Evolutionary conservation across 1,284 basidiomycete genomes (phyloP).

Genomic region (Kalmanozyma brasiliensis): DNA sequence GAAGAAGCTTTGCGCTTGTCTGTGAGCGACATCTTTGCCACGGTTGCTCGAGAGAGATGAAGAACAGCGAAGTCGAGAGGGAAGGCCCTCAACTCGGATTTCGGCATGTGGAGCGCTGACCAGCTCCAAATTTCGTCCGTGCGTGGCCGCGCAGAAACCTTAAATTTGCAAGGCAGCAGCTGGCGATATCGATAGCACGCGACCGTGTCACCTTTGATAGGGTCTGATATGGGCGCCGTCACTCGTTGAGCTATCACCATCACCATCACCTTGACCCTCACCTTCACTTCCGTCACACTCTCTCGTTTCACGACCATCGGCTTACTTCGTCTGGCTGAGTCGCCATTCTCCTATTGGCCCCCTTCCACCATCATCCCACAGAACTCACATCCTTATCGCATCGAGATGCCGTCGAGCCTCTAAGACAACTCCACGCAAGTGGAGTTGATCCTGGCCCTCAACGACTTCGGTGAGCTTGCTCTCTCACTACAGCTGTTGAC

Average conservation of each 20-base stretch:
- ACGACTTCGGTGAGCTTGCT: conserved; percentile 9
- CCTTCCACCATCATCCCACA: conserved; percentile 3
- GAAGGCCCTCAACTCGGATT: conserved; percentile 11
- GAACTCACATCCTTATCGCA: background rate
- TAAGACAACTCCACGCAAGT: conserved; percentile 45
- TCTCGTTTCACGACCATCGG: background rate
- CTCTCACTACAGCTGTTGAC: conserved; percentile 2
- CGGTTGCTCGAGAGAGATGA: background rate
- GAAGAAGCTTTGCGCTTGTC: conserved; percentile 31
- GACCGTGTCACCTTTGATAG: conserved; percentile 17
- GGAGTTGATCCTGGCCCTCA: conserved; percentile 26
- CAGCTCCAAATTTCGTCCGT: conserved; percentile 17
- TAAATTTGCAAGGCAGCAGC: conserved; percentile 13
- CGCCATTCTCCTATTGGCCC: background rate
- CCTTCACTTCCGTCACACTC: too few relatives aligned
- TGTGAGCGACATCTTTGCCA: conserved; percentile 14
- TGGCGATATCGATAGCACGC: conserved; percentile 9
- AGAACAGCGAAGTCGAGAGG: conserved; percentile 3
- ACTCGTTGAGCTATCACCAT: conserved; percentile 3
- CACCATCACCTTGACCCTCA: too few relatives aligned
- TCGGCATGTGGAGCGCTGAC: conserved; percentile 32
- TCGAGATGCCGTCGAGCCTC: conserved; percentile 27
- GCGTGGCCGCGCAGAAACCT: conserved; percentile 9
- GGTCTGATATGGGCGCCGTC: conserved; percentile 4
- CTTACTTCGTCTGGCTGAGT: background rate